A percentile compares a stretch with the other conserved stretches of the same genome.
Evolutionary conservation across 257 asterid genomes (phyloP).

Genomic region (Nicotiana undulata): DNA sequence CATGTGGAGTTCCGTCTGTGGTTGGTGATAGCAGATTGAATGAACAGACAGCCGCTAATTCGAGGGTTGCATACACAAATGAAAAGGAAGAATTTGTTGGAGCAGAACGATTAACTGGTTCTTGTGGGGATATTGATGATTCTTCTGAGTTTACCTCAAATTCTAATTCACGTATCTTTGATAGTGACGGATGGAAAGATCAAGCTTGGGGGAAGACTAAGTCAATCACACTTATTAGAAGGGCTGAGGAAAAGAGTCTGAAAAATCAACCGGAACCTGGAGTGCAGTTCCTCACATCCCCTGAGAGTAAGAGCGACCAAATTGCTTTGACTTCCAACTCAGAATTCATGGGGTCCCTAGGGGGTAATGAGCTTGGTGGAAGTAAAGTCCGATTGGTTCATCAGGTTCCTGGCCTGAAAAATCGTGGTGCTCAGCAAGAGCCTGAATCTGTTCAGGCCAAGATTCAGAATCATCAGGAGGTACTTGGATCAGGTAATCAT

Average conservation of each 20-base stretch:
- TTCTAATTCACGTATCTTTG: constrained; percentile 24
- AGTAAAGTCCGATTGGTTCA: constrained; percentile 12
- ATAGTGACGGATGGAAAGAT: constrained; percentile 16
- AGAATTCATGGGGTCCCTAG: constrained; percentile 22
- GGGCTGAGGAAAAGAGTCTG: constrained; percentile 20
- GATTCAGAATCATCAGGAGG: constrained; percentile 27
- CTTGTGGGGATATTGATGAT: constrained; percentile 30
- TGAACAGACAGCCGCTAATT: constrained; percentile 15
- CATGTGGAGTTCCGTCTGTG: constrained; percentile 26
- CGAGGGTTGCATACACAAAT: neutral
- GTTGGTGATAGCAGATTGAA: constrained; percentile 25
- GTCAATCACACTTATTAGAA: constrained; percentile 28
- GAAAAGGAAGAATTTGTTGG: constrained; percentile 13
- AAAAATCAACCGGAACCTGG: constrained; percentile 32
- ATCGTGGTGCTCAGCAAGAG: constrained; percentile 22
- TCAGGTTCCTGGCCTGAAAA: constrained; percentile 26
- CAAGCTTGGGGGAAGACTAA: constrained; percentile 31
- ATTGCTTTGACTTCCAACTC: constrained; percentile 26
- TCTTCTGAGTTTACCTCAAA: constrained; percentile 22
- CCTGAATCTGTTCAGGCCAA: constrained; percentile 17
- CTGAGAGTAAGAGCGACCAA: constrained; percentile 19
- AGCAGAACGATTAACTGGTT: constrained; percentile 14
- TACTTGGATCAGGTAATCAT: constrained; percentile 26
- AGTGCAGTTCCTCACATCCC: constrained; percentile 23
- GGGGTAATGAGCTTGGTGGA: constrained; percentile 27